phyloP scores from a whole-genome alignment of 371 early-diverging fungal genomes.

The Lichtheimia ramosa region DNA sequence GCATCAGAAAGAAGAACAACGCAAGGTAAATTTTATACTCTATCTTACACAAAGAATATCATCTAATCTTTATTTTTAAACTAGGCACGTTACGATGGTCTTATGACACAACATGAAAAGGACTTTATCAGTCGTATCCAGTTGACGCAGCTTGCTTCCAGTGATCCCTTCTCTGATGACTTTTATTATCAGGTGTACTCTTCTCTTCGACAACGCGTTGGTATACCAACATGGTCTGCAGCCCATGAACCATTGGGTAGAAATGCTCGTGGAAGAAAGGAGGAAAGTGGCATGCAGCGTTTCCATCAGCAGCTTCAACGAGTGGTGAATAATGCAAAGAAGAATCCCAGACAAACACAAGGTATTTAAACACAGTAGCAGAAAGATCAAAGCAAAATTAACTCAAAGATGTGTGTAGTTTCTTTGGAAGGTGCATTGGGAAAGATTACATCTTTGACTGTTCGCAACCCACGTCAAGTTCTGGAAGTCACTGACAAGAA shows the following conservation, averaged over 20 bases:
- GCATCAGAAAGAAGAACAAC: conserved; percentile 34
- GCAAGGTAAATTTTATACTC: conserved; percentile 27
- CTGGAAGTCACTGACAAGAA: conserved; percentile 66
- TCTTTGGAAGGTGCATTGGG: conserved; percentile 94
- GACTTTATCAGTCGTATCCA: conserved; percentile 91
- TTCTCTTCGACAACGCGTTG: conserved; percentile 66
- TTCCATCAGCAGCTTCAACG: conserved; percentile 94
- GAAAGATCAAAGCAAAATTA: not conserved
- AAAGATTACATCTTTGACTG: conserved; percentile 86
- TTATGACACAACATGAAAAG: conserved; percentile 93
- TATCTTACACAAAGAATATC: not conserved
- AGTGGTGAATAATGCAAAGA: conserved; percentile 87
- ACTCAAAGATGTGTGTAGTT: conserved; percentile 40
- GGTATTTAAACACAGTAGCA: conserved; percentile 18
- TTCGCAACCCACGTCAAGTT: conserved; percentile 85
- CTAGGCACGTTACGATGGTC: conserved; percentile 76
- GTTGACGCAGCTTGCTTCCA: conserved; percentile 88
- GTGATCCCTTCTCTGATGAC: conserved; percentile 89
- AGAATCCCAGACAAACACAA: conserved; percentile 79
- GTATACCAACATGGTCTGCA: conserved; percentile 40
- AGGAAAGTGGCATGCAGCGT: conserved; percentile 62
- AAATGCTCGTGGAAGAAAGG: conserved; percentile 36
- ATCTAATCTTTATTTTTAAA: not conserved
- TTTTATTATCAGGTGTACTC: conserved; percentile 93
- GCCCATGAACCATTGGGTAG: conserved; percentile 15